Conservation (phyloP, 192 early-diverging fungal genomes). For the Coemansia sp. region DNA sequence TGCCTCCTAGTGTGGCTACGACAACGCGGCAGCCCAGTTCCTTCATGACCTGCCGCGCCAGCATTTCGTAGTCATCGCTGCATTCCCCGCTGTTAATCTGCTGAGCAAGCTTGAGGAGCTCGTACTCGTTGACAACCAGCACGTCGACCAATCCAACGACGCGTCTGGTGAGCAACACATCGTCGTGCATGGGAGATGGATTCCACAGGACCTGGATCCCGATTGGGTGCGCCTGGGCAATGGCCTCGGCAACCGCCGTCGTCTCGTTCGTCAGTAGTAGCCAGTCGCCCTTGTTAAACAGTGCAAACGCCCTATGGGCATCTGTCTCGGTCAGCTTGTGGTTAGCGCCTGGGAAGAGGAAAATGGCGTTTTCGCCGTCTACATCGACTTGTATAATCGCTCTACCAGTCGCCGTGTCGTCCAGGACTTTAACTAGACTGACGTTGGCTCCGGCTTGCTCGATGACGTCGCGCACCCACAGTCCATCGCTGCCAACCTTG, state of each 20-base stretch:
- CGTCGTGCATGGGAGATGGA: slow-evolving; percentile 74
- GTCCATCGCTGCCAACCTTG: slow-evolving; percentile 81
- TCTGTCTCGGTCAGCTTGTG: slow-evolving; percentile 56
- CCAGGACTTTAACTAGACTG: slow-evolving; percentile 57
- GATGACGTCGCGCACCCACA: slow-evolving; percentile 75
- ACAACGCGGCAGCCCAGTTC: slow-evolving; percentile 13
- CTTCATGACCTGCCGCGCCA: slow-evolving; percentile 24
- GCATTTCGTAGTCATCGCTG: background rate
- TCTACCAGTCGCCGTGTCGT: slow-evolving; percentile 70
- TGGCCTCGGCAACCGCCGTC: slow-evolving; percentile 64
- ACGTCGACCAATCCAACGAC: slow-evolving; percentile 67
- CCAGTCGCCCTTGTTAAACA: slow-evolving; percentile 70
- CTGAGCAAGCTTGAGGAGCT: slow-evolving; percentile 59
- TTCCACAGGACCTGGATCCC: slow-evolving; percentile 82
- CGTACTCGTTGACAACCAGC: slow-evolving; percentile 82
- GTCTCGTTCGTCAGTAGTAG: slow-evolving; percentile 92
- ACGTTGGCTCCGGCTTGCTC: slow-evolving; percentile 67
- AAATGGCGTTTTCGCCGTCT: slow-evolving; percentile 84
- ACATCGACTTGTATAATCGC: slow-evolving; percentile 85
- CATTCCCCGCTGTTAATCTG: background rate
- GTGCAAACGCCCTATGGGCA: slow-evolving; percentile 53
- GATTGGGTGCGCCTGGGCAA: slow-evolving; percentile 56
- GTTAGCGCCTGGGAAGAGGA: slow-evolving; percentile 84
- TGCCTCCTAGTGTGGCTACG: slow-evolving; percentile 34
- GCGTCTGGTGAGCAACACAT: slow-evolving; percentile 34